A percentile compares a stretch with the other conserved stretches of the same genome.
These are phyloP conservation scores for Spathaspora sp. DNA, from an alignment of 1,139 yeast genomes.

Conservation along the genomic window DNA sequence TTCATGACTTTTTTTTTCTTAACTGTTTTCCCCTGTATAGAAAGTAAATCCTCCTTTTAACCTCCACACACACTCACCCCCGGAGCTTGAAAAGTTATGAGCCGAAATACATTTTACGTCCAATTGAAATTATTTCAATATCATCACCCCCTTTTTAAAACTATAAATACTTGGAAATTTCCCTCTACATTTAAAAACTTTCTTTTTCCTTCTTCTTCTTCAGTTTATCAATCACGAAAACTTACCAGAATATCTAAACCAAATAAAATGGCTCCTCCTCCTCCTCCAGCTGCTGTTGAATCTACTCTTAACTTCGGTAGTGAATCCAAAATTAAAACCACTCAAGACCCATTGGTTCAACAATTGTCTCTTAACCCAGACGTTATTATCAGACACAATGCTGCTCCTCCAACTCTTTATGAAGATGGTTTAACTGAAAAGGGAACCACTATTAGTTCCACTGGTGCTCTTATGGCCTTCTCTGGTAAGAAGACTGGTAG, in stretches of 20 bases:
- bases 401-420: conserved; percentile 89
- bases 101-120: not conserved
- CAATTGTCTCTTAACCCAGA: conserved; percentile 48
- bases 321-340: conserved; percentile 43
- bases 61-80: conserved; percentile 2
- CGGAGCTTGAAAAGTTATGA: not conserved
- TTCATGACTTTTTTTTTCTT: conserved; percentile 2
- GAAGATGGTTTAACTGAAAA: conserved; percentile 92
- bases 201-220: conserved; percentile 2
- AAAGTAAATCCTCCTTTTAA: conserved; percentile 2
- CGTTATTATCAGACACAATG: conserved; percentile 72
- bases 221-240: conserved; percentile 1
- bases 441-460: conserved; percentile 88
- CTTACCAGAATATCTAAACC: not conserved
- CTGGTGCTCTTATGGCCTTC: conserved; percentile 95
- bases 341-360: conserved; percentile 45
- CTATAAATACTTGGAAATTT: conserved; percentile 6
- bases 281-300: conserved; percentile 52
- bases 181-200: not conserved
- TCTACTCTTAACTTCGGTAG: conserved; percentile 45
- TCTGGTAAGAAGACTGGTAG: conserved; percentile 97
- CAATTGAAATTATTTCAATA: not conserved
- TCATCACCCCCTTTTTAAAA: conserved; percentile 1
- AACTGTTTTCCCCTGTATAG: not conserved
- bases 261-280: conserved; percentile 44